A percentile compares a stretch with the other conserved stretches of the same genome.
phyloP scores from a whole-genome alignment of 1,284 basidiomycete species.

The Ceratobasidium sp. region DNA sequence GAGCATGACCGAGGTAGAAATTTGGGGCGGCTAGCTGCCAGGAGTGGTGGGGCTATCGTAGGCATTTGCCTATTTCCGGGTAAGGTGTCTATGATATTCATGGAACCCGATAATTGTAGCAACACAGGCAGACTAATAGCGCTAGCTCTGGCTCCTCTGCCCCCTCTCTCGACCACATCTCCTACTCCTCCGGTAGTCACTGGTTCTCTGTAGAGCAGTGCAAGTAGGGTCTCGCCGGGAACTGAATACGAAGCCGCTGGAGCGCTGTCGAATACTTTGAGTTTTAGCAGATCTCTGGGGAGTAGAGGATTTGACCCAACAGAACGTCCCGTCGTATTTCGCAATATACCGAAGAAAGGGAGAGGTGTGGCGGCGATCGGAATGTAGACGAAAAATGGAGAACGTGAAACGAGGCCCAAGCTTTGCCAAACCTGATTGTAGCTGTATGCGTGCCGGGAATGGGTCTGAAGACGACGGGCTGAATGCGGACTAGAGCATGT shows the following conservation, averaged over 20 bases:
- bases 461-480: slow-evolving; percentile 55
- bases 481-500: slow-evolving; percentile 49
- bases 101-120: no score
- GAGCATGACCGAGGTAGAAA: slow-evolving; percentile 57
- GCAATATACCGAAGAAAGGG: background rate
- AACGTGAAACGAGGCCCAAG: background rate
- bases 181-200: slow-evolving; percentile 58
- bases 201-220: slow-evolving; percentile 59
- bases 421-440: slow-evolving; percentile 45
- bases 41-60: slow-evolving; percentile 56
- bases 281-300: slow-evolving; percentile 54
- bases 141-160: slow-evolving; percentile 57
- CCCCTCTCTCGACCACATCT: slow-evolving; percentile 56
- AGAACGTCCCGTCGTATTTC: background rate
- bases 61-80: slow-evolving; percentile 47
- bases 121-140: slow-evolving; percentile 61
- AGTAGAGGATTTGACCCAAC: no score
- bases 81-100: background rate
- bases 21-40: slow-evolving; percentile 55
- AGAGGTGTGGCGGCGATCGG: background rate
- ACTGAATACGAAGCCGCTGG: slow-evolving; percentile 58
- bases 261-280: slow-evolving; percentile 59
- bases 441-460: slow-evolving; percentile 58
- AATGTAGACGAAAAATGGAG: background rate
- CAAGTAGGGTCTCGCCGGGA: slow-evolving; percentile 59